Percentiles rank a stretch among this genome's conserved stretches.
Conservation (phyloP, 176 grass and related monocot genomes). For the Urochloa ruziziensis region DNA sequence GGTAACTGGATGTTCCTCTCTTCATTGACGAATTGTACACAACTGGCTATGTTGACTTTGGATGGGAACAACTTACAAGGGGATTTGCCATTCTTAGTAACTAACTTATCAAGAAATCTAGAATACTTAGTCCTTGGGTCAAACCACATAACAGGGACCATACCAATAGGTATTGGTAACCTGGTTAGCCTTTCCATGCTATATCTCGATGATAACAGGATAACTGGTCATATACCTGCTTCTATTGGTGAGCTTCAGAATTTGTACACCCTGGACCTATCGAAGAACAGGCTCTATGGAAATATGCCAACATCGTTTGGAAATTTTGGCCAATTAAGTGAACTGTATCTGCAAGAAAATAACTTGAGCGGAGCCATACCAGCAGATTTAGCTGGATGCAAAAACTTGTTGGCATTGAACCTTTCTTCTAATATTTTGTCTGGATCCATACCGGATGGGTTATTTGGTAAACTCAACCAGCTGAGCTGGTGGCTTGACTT, state of each 20-base stretch:
- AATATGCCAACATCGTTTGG: background rate
- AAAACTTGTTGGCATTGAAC: background rate
- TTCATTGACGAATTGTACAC: too few species aligned
- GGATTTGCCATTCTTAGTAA: too few species aligned
- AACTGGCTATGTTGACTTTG: too few species aligned
- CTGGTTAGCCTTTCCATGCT: background rate
- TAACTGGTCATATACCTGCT: background rate
- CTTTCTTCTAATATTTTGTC: background rate
- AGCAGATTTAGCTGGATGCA: background rate
- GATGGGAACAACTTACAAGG: too few species aligned
- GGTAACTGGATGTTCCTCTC: too few species aligned
- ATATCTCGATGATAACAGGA: background rate
- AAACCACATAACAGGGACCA: too few species aligned
- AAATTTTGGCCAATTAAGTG: conserved; percentile 34
- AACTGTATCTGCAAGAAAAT: conserved; percentile 25
- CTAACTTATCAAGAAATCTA: too few species aligned
- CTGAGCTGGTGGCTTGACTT: too few species aligned
- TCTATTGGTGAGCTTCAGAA: background rate
- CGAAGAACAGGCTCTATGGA: background rate
- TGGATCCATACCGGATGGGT: background rate
- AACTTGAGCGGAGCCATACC: background rate
- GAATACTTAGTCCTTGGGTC: too few species aligned
- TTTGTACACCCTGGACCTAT: background rate
- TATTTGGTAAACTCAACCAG: background rate
- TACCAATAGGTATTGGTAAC: background rate